phyloP scores from a whole-genome alignment of 768 basidiomycete genomes.

The Podaxis pistillaris region DNA sequence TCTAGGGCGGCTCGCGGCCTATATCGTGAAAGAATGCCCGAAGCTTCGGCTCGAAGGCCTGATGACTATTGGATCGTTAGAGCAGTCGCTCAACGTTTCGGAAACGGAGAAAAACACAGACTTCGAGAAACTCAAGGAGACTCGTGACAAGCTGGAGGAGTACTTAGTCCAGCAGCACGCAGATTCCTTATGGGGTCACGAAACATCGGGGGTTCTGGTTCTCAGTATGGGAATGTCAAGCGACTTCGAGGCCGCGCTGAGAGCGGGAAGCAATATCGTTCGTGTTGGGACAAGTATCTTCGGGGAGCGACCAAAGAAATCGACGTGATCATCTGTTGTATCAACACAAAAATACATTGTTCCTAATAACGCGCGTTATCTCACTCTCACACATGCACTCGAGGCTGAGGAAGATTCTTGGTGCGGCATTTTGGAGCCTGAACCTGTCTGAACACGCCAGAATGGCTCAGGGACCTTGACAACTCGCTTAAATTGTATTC shows the following conservation, averaged over 20 bases:
- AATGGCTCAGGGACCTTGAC: neutral
- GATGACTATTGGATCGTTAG: conserved; percentile 94
- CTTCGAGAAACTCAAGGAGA: conserved; percentile 67
- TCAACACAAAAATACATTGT: neutral
- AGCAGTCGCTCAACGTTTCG: conserved; percentile 59
- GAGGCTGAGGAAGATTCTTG: neutral
- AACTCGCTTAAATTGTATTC: neutral
- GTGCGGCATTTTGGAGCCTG: neutral
- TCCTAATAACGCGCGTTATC: neutral
- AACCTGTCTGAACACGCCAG: neutral
- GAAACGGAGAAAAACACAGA: conserved; percentile 57
- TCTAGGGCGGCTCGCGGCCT: conserved; percentile 61
- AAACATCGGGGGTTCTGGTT: conserved; percentile 45
- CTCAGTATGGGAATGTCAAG: conserved; percentile 98
- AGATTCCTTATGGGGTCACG: conserved; percentile 46
- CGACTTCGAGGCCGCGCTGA: conserved; percentile 87
- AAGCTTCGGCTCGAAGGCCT: conserved; percentile 76
- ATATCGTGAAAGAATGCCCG: conserved; percentile 74
- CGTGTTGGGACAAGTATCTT: conserved; percentile 92
- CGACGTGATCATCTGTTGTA: conserved; percentile 11
- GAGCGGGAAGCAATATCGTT: conserved; percentile 83
- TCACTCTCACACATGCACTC: neutral
- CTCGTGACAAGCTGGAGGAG: conserved; percentile 55
- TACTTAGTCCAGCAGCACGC: conserved; percentile 32
- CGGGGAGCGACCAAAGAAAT: conserved; percentile 64